Conservation (phyloP, 2,329 filamentous ascomycete species). For the Penicillium sp. region DNA sequence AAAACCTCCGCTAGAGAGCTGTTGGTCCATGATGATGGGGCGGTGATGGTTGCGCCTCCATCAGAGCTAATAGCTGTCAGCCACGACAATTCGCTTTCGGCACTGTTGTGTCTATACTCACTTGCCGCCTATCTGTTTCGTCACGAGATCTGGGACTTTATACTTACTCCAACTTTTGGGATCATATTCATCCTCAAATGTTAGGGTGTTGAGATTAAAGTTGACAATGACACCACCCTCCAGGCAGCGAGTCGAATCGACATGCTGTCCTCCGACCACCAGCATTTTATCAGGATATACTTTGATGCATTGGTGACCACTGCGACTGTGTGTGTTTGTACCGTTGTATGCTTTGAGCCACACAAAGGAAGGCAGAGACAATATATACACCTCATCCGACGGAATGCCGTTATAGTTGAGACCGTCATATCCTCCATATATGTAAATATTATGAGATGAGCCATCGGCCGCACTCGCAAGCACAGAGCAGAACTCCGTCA, state of each 20-base stretch:
- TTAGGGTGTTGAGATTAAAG: conserved; percentile 20
- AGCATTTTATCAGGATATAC: conserved; percentile 23
- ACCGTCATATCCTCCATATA: conserved; percentile 50
- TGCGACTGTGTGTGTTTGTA: conserved; percentile 17
- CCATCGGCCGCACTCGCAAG: conserved; percentile 39
- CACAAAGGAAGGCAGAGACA: conserved; percentile 22
- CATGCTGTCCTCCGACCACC: conserved; percentile 10
- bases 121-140: conserved; percentile 36
- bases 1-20: conserved; percentile 55
- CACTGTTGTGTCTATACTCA: conserved; percentile 12
- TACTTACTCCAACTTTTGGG: conserved; percentile 15
- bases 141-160: conserved; percentile 21
- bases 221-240: conserved; percentile 17
- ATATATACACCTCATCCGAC: conserved; percentile 41
- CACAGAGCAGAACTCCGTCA: conserved; percentile 42
- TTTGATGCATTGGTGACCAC: conserved; percentile 17
- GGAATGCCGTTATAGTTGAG: conserved; percentile 26
- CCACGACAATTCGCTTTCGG: too few relatives aligned
- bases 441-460: conserved; percentile 49
- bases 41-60: conserved; percentile 31
- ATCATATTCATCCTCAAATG: conserved; percentile 17
- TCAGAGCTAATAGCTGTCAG: conserved; percentile 22
- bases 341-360: conserved; percentile 21
- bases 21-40: conserved; percentile 47
- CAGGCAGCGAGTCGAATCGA: conserved; percentile 10